Percentiles rank a stretch among this genome's conserved stretches.
Evolutionary conservation across 352 stramenopile species (phyloP).

Genomic region (Saprolegnia diclina): DNA sequence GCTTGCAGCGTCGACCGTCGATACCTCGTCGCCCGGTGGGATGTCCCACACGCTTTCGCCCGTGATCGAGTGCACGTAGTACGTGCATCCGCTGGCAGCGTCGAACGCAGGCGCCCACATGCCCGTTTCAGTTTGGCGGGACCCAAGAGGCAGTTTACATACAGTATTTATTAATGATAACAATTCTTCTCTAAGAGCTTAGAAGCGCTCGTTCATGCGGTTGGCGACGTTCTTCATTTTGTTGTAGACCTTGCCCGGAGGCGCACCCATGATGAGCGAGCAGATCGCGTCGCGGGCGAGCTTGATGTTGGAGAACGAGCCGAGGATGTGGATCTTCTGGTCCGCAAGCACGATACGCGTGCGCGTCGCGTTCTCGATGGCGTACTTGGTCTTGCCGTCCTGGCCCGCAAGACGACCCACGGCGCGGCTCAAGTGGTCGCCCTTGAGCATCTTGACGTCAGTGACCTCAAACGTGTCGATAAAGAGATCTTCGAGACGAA

Average conservation of each 20-base stretch:
- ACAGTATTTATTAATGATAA: constrained; percentile 13
- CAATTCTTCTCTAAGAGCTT: constrained; percentile 31
- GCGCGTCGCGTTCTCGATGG: constrained; percentile 99
- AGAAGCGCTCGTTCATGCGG: constrained; percentile 97
- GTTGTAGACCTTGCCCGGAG: constrained; percentile 99
- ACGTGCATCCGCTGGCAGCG: constrained; percentile 24
- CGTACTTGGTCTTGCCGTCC: constrained; percentile 98
- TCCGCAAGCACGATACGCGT: constrained; percentile 98
- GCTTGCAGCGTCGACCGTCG: neutral
- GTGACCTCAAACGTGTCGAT: constrained; percentile 98
- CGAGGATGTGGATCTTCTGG: constrained; percentile 98
- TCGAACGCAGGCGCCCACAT: constrained; percentile 2
- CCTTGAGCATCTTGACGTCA: constrained; percentile 96
- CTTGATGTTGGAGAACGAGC: constrained; percentile 98
- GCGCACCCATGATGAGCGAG: constrained; percentile 93
- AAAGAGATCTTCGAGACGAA: constrained; percentile 98
- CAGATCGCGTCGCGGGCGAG: constrained; percentile 90
- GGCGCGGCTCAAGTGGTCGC: constrained; percentile 97
- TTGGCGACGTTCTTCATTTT: constrained; percentile 99
- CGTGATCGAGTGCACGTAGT: constrained; percentile 20
- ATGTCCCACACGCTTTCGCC: constrained; percentile 26
- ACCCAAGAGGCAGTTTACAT: neutral
- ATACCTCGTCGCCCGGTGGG: neutral
- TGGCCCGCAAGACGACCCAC: constrained; percentile 98
- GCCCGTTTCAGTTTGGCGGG: neutral